Base-by-base conservation (phyloP, 2,329 filamentous ascomycete species). In the Trichophyton simii region DNA sequence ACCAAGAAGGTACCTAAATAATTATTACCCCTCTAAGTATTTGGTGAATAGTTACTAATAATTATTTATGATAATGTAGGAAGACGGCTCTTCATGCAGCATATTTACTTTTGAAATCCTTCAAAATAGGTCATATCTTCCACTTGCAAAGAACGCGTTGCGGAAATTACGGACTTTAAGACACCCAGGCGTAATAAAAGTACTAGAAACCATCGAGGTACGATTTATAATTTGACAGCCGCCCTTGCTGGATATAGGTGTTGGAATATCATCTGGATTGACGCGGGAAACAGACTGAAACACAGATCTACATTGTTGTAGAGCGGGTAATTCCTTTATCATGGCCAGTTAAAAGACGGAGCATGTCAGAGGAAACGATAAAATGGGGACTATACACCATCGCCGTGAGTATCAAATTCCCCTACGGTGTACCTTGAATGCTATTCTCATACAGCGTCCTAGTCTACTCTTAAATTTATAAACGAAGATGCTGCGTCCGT, bases 341-440 rank as follows among this genome's bases (percentile, higher is more conserved):
- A 67, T 97, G 94, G 94, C 87, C 95, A 69, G 86, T 95, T 55
- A 90, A 88, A 77, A 82, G 92, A 67, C 91, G 89, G 77, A 94
- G 89, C 71, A 74, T 97, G 64, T 91, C 85, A 63, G 86, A 90
- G 46, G 94, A 97, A 77, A 97, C 92, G 1, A 84, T 94, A 57
- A 99, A 96, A 83, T 99, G 94, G 94, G 94, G 94, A 0, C 76
- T 99, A 46, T 88, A 90, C 73, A 89, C 85, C 68, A 79, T 97
- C 65, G 91, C 94, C 66, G 88, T 91, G 80, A 64, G 75, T 50
- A 59, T 25, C 34, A 18, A 1, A 3, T 25, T 15, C 25, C 18
- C n/a, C 18, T 25, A 41, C 20, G 1, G 28, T 9, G 4, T 31
- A 13, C 20, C 15, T 15, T 48, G 59, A 62, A 57, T 64, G 34